Conservation (phyloP, 1,139 yeast species). For the Geotrichum europaeum region DNA sequence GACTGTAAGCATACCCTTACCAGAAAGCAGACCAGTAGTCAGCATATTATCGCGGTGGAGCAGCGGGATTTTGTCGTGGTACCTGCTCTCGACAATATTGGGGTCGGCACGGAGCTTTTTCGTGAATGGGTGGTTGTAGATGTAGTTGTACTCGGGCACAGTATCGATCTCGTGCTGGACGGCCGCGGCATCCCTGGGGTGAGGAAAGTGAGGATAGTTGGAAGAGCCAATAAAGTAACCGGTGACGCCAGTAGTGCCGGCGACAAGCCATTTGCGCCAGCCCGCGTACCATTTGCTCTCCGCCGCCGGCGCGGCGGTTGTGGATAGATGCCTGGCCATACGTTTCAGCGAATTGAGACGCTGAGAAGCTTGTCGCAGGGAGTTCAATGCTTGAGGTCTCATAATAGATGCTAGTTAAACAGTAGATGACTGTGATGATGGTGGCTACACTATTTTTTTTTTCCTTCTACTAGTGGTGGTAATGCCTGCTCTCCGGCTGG, state of each 20-base stretch:
- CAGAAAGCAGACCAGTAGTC: constrained; percentile 27
- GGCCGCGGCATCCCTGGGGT: background rate
- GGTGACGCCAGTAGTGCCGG: background rate
- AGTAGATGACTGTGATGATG: too few relatives aligned
- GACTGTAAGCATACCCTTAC: constrained; percentile 22
- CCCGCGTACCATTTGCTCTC: too few relatives aligned
- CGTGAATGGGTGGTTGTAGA: constrained; percentile 24
- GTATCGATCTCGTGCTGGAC: constrained; percentile 5
- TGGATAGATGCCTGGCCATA: too few relatives aligned
- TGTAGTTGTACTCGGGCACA: constrained; percentile 12
- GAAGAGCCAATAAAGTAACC: constrained; percentile 14
- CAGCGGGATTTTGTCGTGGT: constrained; percentile 26
- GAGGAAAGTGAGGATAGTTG: constrained; percentile 11
- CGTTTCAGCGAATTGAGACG: too few relatives aligned
- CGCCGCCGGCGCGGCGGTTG: too few relatives aligned
- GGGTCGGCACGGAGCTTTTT: constrained; percentile 20
- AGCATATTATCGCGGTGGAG: constrained; percentile 26
- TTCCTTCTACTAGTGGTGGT: too few relatives aligned
- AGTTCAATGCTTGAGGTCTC: too few relatives aligned
- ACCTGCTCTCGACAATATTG: constrained; percentile 18
- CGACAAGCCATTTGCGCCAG: too few relatives aligned
- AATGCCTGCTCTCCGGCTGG: too few relatives aligned
- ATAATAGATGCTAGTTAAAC: too few relatives aligned
- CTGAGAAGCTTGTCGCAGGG: too few relatives aligned
- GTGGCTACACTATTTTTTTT: too few relatives aligned